These are phyloP conservation scores for Astraeus odoratus DNA, from an alignment of 768 basidiomycete species.

Conservation along the genomic window DNA sequence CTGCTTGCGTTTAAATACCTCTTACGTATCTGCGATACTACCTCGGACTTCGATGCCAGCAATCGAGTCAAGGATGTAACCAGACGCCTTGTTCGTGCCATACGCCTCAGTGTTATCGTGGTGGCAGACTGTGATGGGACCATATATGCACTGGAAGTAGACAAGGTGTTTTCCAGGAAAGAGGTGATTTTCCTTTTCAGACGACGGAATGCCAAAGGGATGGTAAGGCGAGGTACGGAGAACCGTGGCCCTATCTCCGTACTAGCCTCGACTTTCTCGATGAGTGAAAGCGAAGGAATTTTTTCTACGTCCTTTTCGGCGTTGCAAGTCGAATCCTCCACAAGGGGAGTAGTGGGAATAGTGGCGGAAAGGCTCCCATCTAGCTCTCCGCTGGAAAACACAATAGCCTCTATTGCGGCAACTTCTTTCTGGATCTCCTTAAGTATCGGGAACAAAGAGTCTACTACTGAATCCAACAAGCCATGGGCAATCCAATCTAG, in stretches of 20 bases:
- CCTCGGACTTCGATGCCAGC: slow-evolving; percentile 75
- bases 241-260: slow-evolving; percentile 10
- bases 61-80: slow-evolving; percentile 74
- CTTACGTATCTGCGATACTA: slow-evolving; percentile 74
- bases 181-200: slow-evolving; percentile 26
- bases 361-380: neutral
- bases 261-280: slow-evolving; percentile 3
- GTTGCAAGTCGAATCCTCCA: neutral
- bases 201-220: slow-evolving; percentile 30
- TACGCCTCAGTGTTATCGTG: slow-evolving; percentile 57
- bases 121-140: slow-evolving; percentile 26
- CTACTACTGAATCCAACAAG: slow-evolving; percentile 88
- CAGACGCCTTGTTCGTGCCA: slow-evolving; percentile 71
- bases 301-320: neutral
- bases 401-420: slow-evolving; percentile 64
- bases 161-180: neutral
- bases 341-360: neutral
- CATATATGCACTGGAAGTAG: slow-evolving; percentile 6
- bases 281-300: neutral
- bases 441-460: slow-evolving; percentile 85
- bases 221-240: slow-evolving; percentile 15
- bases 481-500: slow-evolving; percentile 93
- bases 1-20: slow-evolving; percentile 42
- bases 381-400: slow-evolving; percentile 35
- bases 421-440: slow-evolving; percentile 79